Conservation (phyloP, 2,329 filamentous ascomycete species). For the Diplocarpon mali region DNA sequence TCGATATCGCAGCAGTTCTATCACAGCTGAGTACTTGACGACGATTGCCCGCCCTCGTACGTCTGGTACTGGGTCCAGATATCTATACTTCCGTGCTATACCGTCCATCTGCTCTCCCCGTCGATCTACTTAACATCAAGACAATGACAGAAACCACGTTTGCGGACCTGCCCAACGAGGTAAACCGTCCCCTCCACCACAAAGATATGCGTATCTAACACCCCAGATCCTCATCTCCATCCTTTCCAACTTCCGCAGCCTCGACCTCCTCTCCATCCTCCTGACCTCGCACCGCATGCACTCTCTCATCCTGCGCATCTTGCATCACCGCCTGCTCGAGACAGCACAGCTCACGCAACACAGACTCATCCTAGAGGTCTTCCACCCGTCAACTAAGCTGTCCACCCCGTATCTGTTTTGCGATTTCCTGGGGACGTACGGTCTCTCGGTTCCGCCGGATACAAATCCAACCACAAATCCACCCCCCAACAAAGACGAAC, state of each 20-base stretch:
- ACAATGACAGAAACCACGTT: neutral
- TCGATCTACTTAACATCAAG: too few relatives aligned
- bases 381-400: slow-evolving; percentile 58
- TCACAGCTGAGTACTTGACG: too few relatives aligned
- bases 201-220: neutral
- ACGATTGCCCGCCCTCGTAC: too few relatives aligned
- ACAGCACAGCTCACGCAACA: slow-evolving; percentile 47
- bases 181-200: neutral
- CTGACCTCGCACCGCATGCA: slow-evolving; percentile 52
- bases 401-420: slow-evolving; percentile 61
- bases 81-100: too few relatives aligned
- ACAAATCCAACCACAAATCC: slow-evolving; percentile 7
- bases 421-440: slow-evolving; percentile 51
- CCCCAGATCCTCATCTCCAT: slow-evolving; percentile 40
- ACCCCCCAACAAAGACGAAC: slow-evolving; percentile 11
- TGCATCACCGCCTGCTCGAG: slow-evolving; percentile 52
- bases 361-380: slow-evolving; percentile 67
- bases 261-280: slow-evolving; percentile 42
- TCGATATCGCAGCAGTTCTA: too few relatives aligned
- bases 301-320: slow-evolving; percentile 48
- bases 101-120: too few relatives aligned
- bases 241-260: slow-evolving; percentile 37
- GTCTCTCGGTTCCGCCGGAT: slow-evolving; percentile 33
- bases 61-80: too few relatives aligned
- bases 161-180: neutral